Conservation (phyloP, 2,329 filamentous ascomycete genomes). For the Sphaerulina musiva region DNA sequence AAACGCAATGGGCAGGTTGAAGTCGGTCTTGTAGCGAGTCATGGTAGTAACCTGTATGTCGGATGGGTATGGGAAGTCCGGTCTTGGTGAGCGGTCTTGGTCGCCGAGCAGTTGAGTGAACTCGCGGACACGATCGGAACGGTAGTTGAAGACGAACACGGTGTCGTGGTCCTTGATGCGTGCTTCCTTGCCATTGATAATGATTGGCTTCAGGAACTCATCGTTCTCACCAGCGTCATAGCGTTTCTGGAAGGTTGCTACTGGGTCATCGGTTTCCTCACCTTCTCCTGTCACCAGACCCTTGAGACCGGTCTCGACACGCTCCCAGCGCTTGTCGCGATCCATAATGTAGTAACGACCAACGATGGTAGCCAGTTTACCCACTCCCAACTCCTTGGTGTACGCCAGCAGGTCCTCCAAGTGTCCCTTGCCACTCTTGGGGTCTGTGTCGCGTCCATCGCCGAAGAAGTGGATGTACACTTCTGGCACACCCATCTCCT, state of each 20-base stretch:
- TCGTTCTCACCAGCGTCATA: conserved; percentile 87
- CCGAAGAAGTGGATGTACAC: conserved; percentile 99
- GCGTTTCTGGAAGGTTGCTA: conserved; percentile 77
- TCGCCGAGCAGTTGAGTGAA: conserved; percentile 90
- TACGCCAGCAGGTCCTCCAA: conserved; percentile 79
- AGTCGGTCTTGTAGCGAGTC: conserved; percentile 97
- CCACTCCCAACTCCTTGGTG: conserved; percentile 74
- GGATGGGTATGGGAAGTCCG: conserved; percentile 91
- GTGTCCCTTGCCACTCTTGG: conserved; percentile 83
- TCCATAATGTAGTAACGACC: conserved; percentile 99
- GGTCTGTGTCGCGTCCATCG: conserved; percentile 94
- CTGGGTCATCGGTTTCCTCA: conserved; percentile 74
- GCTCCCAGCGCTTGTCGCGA: conserved; percentile 98
- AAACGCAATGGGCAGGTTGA: conserved; percentile 86
- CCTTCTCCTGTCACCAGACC: conserved; percentile 81
- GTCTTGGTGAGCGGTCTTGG: conserved; percentile 81
- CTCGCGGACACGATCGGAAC: conserved; percentile 93
- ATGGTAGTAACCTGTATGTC: conserved; percentile 85
- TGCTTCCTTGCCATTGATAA: conserved; percentile 77
- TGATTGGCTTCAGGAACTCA: conserved; percentile 97
- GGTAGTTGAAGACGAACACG: conserved; percentile 99
- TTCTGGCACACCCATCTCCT: conserved; percentile 76
- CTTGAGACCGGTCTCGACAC: conserved; percentile 82
- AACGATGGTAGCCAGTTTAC: conserved; percentile 85
- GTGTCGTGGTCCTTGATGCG: conserved; percentile 89